phyloP scores from a whole-genome alignment of 2,329 filamentous ascomycete species.

The Colletotrichum eremochloae region DNA sequence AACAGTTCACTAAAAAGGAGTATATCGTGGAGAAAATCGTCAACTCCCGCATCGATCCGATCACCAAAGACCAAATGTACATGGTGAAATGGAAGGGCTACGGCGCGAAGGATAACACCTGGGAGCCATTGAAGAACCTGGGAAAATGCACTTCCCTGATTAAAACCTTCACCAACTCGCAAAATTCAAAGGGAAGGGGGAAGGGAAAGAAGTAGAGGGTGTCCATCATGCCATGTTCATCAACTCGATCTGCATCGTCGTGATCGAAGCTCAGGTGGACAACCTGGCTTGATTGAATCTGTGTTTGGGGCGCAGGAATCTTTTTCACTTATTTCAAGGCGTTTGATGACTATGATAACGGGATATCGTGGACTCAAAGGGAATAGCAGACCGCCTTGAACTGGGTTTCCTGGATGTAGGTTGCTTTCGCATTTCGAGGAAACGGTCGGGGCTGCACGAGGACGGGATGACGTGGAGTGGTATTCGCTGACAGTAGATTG shows the following conservation, averaged over 20 bases:
- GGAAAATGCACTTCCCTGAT: conserved; percentile 54
- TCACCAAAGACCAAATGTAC: conserved; percentile 58
- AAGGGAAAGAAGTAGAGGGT: neutral
- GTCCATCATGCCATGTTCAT: neutral
- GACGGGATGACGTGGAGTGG: conserved; percentile 6
- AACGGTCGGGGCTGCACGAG: neutral
- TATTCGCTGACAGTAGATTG: conserved; percentile 6
- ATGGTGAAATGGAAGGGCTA: conserved; percentile 68
- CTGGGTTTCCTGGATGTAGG: neutral
- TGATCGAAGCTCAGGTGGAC: neutral
- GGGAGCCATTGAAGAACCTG: conserved; percentile 65
- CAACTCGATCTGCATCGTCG: neutral
- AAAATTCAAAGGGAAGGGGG: conserved; percentile 13
- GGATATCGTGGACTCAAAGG: neutral
- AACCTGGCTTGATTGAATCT: neutral
- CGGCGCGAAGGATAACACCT: conserved; percentile 59
- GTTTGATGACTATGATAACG: neutral
- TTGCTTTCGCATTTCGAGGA: neutral
- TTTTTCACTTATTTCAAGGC: neutral
- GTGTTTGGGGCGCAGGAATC: neutral
- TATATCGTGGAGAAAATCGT: conserved; percentile 65
- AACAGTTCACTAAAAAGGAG: conserved; percentile 46
- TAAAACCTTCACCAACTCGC: neutral
- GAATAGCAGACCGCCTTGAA: neutral
- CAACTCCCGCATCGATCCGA: conserved; percentile 54